Conservation (phyloP, 75 land plant genomes). For the Selaginella moellendorffii region DNA sequence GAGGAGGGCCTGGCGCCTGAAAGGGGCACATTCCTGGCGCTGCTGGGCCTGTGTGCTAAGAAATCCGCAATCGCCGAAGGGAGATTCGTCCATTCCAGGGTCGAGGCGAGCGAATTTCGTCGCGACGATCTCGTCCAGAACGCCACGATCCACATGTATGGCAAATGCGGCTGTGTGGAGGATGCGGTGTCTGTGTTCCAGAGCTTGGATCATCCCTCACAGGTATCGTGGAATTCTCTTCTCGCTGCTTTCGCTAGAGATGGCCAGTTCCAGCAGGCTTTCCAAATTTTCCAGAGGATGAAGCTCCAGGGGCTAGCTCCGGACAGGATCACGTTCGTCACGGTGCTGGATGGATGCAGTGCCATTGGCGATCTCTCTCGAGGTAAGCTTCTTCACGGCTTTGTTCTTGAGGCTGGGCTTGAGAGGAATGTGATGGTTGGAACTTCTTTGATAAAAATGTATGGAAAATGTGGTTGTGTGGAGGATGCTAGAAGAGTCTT, state of each 20-base stretch:
- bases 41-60: background rate
- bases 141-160: background rate
- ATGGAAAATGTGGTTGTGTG: conserved; percentile 2
- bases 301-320: background rate
- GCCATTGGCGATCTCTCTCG: background rate
- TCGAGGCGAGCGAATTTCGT: background rate
- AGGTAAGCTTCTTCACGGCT: background rate
- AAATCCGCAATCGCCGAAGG: background rate
- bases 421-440: background rate
- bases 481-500: background rate
- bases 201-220: background rate
- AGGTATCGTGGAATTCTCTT: conserved; percentile 1
- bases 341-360: background rate
- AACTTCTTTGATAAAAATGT: background rate
- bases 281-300: background rate
- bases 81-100: background rate
- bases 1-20: background rate
- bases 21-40: background rate
- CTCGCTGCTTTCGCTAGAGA: background rate
- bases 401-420: background rate
- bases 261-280: background rate
- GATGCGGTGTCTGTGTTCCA: background rate
- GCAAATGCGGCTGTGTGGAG: background rate
- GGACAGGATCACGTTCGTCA: background rate
- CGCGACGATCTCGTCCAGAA: background rate